Conservation (phyloP, 805 yeast species). For the Suhomyces kilbournensis region DNA sequence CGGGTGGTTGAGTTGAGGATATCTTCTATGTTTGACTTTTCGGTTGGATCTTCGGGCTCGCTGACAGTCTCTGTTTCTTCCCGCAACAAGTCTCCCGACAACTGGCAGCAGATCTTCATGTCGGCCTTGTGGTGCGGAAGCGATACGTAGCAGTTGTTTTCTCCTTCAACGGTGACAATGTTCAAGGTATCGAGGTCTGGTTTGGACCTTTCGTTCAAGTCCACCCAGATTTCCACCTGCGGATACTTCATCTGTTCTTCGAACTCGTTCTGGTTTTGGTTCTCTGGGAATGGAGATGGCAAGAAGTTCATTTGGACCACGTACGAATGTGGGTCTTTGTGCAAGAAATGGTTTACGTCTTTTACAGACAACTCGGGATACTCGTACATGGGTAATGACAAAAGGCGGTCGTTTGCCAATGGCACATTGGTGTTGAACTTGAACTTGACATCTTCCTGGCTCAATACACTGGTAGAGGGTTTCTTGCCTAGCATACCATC, state of each 20-base stretch:
- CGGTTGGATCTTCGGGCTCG: background rate
- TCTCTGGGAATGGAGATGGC: slow-evolving; percentile 38
- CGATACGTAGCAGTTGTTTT: slow-evolving; percentile 40
- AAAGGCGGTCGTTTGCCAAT: slow-evolving; percentile 28
- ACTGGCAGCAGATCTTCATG: slow-evolving; percentile 41
- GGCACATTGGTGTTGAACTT: slow-evolving; percentile 36
- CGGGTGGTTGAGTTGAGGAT: slow-evolving; percentile 19
- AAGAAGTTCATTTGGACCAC: slow-evolving; percentile 43
- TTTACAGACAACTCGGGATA: slow-evolving; percentile 10
- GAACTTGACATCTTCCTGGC: slow-evolving; percentile 8
- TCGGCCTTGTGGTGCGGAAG: slow-evolving; percentile 43
- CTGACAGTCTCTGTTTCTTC: slow-evolving; percentile 7
- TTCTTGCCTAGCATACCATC: slow-evolving; percentile 6
- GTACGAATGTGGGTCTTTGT: slow-evolving; percentile 22
- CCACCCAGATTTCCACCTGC: slow-evolving; percentile 57
- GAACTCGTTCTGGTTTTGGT: background rate
- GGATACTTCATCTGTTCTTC: slow-evolving; percentile 37
- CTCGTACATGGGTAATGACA: slow-evolving; percentile 27
- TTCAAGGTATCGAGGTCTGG: slow-evolving; percentile 40
- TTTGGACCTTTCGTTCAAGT: slow-evolving; percentile 33
- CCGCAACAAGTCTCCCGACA: slow-evolving; percentile 32
- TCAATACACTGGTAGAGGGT: slow-evolving; percentile 1
- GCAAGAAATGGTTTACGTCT: slow-evolving; percentile 21
- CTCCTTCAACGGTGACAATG: slow-evolving; percentile 45
- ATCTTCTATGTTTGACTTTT: slow-evolving; percentile 7